phyloP scores from a whole-genome alignment of 352 stramenopile species.

The Bremia lactucae region DNA sequence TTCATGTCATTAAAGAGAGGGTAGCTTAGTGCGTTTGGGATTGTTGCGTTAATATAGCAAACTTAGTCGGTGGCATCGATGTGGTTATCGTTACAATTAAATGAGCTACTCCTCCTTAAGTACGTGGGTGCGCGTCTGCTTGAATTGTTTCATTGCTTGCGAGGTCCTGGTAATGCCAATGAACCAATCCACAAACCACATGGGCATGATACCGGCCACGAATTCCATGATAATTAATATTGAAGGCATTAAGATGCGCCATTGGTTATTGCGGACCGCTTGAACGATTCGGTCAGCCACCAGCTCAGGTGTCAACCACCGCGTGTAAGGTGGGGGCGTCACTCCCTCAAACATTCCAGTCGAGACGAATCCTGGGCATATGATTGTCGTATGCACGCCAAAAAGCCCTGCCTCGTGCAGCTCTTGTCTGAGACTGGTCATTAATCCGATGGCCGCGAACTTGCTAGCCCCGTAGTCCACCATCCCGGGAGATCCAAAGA shows the following conservation, averaged over 20 bases:
- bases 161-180: slow-evolving; percentile 29
- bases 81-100: no score
- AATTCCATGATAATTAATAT: slow-evolving; percentile 24
- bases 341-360: slow-evolving; percentile 63
- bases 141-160: slow-evolving; percentile 35
- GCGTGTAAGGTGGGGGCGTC: slow-evolving; percentile 21
- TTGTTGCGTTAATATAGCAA: no score
- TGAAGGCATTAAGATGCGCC: slow-evolving; percentile 25
- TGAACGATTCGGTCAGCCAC: slow-evolving; percentile 36
- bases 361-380: slow-evolving; percentile 49
- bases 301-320: slow-evolving; percentile 33
- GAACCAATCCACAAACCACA: slow-evolving; percentile 28
- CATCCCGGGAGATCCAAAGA: slow-evolving; percentile 36
- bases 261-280: slow-evolving; percentile 39
- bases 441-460: slow-evolving; percentile 29
- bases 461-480: slow-evolving; percentile 50
- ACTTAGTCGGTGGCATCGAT: no score
- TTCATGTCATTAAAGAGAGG: slow-evolving; percentile 1
- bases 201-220: slow-evolving; percentile 24
- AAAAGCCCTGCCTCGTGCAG: slow-evolving; percentile 26
- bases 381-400: slow-evolving; percentile 37
- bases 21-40: no score
- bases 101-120: slow-evolving; percentile 24
- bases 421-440: slow-evolving; percentile 40
- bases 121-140: slow-evolving; percentile 33